Base-by-base conservation (phyloP, 1,284 basidiomycete species). In the Prillingera fragicola region DNA sequence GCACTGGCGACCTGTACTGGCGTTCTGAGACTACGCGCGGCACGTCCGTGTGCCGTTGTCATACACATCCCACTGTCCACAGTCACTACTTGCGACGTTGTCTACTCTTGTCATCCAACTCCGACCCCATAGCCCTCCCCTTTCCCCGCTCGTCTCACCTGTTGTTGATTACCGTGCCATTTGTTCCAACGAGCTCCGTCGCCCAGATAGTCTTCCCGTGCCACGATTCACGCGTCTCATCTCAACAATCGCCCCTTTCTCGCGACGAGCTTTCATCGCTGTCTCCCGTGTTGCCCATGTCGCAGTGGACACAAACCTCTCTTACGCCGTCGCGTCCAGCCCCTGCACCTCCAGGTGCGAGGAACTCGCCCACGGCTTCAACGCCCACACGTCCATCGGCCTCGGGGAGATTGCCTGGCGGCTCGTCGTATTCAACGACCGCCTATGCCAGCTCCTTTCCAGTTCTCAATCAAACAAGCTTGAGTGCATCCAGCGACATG, bases 321-420 rank as follows among this genome's bases (percentile, higher is more conserved):
- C 57, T 68, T 18, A 68, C 64, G 0, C 66, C 66, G 0, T 63
- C 63, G 5, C 56, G 66, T 8, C 60, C 63, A 5, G 63, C 62
- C 5, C 65, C 65, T 3, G 55, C 64, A 0, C 64, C 63, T 3
- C 62, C 65, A 7, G 48, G 47, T 15, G 44, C 45, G 1, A 37
- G 45, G 2, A 29, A 36, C 4, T 48, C 55, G 2, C 46, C 50
- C 3, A 26, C 36, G 4, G 33, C 37, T 7, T 33, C 36, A 8
- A 9, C 27, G 9, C 25, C n/a, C n/a, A n/a, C n/a, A n/a, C n/a
- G n/a, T n/a, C n/a, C 35, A 3, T 38, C 42, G 25, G 22, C 38
- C 14, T 37, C 46, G 17, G 21, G 43, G 26, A 24, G 43, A 25
- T 23, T 27, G 5, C 22, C 33, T 3, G 31, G 18, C n/a, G 23